Evolutionary conservation across 164 flowering plant genomes (phyloP).

Genomic region (Umbilicus rupestris): DNA sequence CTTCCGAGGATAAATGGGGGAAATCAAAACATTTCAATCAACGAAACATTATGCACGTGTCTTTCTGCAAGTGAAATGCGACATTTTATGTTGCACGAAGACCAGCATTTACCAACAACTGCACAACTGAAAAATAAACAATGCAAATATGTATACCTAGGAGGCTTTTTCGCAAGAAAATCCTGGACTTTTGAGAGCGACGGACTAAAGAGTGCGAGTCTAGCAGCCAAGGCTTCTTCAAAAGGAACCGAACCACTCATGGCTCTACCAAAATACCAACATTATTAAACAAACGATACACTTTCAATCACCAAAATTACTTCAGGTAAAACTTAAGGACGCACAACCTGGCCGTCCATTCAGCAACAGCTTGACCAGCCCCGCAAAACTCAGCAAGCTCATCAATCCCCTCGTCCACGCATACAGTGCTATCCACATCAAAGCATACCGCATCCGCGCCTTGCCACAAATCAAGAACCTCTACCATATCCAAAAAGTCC

Average conservation of each 20-base stretch:
- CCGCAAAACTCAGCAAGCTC: slow-evolving; percentile 98
- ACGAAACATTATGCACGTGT: neutral
- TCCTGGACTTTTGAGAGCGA: slow-evolving; percentile 67
- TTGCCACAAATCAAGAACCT: slow-evolving; percentile 62
- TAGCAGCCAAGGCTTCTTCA: slow-evolving; percentile 91
- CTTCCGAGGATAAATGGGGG: neutral
- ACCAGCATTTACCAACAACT: neutral
- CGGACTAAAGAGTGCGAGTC: slow-evolving; percentile 80
- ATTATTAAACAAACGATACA: neutral
- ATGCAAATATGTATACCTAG: slow-evolving; percentile 38
- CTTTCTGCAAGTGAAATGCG: neutral
- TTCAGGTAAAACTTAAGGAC: neutral
- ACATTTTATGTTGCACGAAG: too few species aligned
- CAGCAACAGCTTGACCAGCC: slow-evolving; percentile 97
- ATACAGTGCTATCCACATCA: slow-evolving; percentile 98
- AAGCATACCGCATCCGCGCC: slow-evolving; percentile 84
- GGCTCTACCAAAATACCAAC: slow-evolving; percentile 43
- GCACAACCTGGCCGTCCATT: slow-evolving; percentile 87
- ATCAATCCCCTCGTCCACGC: slow-evolving; percentile 95
- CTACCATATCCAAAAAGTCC: slow-evolving; percentile 20
- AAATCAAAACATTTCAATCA: neutral
- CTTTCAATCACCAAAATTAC: neutral
- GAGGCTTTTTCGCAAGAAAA: slow-evolving; percentile 77
- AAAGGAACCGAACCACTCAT: slow-evolving; percentile 96
- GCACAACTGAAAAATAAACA: too few species aligned